Base-by-base conservation (phyloP, 2,329 filamentous ascomycete species). In the Neospermospora avenae region DNA sequence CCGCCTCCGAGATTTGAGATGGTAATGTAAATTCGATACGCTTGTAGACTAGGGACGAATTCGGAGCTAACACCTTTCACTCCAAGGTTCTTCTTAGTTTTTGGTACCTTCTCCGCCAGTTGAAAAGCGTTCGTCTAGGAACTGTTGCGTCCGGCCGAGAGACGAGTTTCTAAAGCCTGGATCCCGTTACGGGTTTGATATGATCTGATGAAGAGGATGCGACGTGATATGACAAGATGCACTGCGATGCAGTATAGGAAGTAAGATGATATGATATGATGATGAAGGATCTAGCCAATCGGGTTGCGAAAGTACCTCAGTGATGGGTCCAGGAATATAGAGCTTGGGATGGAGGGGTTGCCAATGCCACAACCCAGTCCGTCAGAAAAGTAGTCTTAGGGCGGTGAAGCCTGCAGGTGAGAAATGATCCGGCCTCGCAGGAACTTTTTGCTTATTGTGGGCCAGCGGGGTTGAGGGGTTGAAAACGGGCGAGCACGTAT, bases 361-460 rank as follows among this genome's bases (percentile, higher is more conserved):
- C 22, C 35, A 25, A 37, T 31, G 11, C 28, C 28, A 31, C 28
- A 31, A 31, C n/a, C n/a, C n/a, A 31, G 28, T 31, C 28, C 16
- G 42, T 45, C 18, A 31, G 28, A 31, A 31, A 5, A 31, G 28
- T 31, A 31, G n/a, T 14, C 45, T 31, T 24, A 55, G 11, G 53
- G 53, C 53, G 53, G 53, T 49, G 45, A 49, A 31, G 45, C 14
- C 45, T 49, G 25, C 20, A 41, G 52, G 37, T 41, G 52, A 44
- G 35, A 42, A 42, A 42, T 25, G 20, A 14, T 55, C 25, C 24
- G 35, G 37, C 24, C 25, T 31, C 13, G 31, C 52, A 55, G 34
- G 53, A 55, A 42, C 25, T 55, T 55, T 55, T 55, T 44, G 22
- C 14, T 18, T 42, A n/a, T 37, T 55, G 41, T 34, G n/a, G 25